A percentile compares a stretch with the other conserved stretches of the same genome.
Conservation (phyloP, 352 stramenopile genomes). For the Saprolegnia diclina region DNA sequence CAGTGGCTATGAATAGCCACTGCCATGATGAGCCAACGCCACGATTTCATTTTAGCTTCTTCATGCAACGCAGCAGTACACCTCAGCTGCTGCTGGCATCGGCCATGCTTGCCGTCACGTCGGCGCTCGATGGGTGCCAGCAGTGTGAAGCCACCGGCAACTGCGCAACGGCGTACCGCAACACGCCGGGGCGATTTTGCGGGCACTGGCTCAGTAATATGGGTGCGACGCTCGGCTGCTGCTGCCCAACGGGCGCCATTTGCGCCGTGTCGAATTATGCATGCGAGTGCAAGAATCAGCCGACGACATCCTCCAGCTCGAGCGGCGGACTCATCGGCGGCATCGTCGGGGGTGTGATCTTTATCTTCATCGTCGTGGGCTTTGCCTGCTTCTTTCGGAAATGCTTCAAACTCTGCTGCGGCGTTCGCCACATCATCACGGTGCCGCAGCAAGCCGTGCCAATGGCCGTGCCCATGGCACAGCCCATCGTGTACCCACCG, state of each 20-base stretch:
- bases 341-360: neutral
- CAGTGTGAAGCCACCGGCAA: neutral
- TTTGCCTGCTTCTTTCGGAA: neutral
- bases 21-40: too few species aligned
- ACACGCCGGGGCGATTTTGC: neutral
- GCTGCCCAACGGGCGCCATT: neutral
- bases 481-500: neutral
- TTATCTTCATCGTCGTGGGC: neutral
- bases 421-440: neutral
- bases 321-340: neutral
- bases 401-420: neutral
- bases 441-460: neutral
- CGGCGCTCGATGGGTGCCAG: neutral
- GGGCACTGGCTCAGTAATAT: neutral
- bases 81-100: neutral
- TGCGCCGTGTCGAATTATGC: neutral
- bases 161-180: neutral
- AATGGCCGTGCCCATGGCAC: neutral
- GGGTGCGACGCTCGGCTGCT: neutral
- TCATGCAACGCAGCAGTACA: neutral
- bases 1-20: too few species aligned
- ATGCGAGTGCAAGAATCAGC: conserved; percentile 1
- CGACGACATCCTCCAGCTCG: neutral
- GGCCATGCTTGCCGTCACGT: too few species aligned
- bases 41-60: too few species aligned